Base-by-base conservation (phyloP, 331 rosid species). In the Stylosanthes scabra region DNA sequence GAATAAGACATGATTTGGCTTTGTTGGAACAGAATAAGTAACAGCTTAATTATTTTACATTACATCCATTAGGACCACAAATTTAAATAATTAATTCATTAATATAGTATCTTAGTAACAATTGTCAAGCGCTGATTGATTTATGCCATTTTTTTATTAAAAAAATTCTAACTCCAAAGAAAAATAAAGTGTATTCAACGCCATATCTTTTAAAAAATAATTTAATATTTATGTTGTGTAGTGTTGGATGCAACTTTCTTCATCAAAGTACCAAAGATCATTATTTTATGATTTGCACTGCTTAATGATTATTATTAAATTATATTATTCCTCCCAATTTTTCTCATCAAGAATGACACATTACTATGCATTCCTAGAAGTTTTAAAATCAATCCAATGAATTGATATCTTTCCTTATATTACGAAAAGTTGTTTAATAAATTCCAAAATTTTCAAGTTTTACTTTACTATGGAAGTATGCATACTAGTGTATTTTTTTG, bases 221-320 rank as follows among this genome's bases (percentile, higher is more conserved):
- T 12, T 44, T 71, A 6, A 12, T 42, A 44, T 29, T 13, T 5
- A 7, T 12, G 2, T 9, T 54, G 2, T 41, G 20, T 12, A 20
- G 20, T 45, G 55, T 41, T 56, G 55, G 41, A 3, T 55, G 2
- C 14, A 41, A 70, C 27, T 56, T 55, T 40, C 64, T 55, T 25
- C 54, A 49, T 29, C 59, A 66, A 66, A 29, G 59, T 20, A 69
- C 64, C 55, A 40, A 40, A 11, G 13, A 12, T 20, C 59, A 31
- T 67, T 47, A 50, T 68, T 37, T 15, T 31, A 31, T 31, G 5
- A 31, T 31, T 31, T 51, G 56, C 37, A 45, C 63, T 58, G 3
- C 8, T 57, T 11, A 9, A 57, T 3, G 39, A 20, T 27, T 27
- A 55, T 55, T 8, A 55, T 55, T 31, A 31, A 31, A 31, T 15